Conservation (phyloP, 2,329 filamentous ascomycete species). For the Alternaria brassicae region DNA sequence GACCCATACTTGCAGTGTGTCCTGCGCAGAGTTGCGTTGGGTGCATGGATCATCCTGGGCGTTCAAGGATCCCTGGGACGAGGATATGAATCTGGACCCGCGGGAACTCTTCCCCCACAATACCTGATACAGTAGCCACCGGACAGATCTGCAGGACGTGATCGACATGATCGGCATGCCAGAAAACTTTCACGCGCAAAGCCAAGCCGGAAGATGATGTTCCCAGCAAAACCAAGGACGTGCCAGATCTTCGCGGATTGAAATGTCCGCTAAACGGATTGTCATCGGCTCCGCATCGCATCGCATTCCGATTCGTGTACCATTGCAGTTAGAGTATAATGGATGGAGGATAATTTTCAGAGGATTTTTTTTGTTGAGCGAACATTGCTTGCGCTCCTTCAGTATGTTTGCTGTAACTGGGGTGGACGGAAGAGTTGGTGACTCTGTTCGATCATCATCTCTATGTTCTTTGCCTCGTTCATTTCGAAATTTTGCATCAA, state of each 20-base stretch:
- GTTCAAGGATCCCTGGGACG: neutral
- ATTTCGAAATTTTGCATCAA: constrained; percentile 81
- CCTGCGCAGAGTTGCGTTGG: neutral
- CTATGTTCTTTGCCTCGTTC: constrained; percentile 50
- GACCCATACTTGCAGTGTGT: neutral
- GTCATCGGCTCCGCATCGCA: neutral
- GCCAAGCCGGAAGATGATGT: neutral
- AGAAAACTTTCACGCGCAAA: neutral
- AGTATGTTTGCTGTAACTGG: constrained; percentile 39
- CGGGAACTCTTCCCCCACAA: neutral
- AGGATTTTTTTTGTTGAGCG: neutral
- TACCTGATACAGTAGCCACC: neutral
- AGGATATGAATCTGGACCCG: neutral
- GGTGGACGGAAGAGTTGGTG: constrained; percentile 47
- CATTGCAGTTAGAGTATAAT: neutral
- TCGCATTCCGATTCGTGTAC: neutral
- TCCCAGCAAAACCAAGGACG: neutral
- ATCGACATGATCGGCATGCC: constrained; percentile 16
- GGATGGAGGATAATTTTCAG: neutral
- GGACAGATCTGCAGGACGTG: neutral
- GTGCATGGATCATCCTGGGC: neutral
- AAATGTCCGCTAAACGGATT: neutral
- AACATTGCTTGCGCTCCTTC: constrained; percentile 11
- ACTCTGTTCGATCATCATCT: constrained; percentile 52
- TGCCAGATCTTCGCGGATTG: neutral